Evolutionary conservation across 2,329 filamentous ascomycete genomes (phyloP), one percentile per base, ranked within the genome.

Genomic region (Phaeosphaeriaceae sp.): DNA sequence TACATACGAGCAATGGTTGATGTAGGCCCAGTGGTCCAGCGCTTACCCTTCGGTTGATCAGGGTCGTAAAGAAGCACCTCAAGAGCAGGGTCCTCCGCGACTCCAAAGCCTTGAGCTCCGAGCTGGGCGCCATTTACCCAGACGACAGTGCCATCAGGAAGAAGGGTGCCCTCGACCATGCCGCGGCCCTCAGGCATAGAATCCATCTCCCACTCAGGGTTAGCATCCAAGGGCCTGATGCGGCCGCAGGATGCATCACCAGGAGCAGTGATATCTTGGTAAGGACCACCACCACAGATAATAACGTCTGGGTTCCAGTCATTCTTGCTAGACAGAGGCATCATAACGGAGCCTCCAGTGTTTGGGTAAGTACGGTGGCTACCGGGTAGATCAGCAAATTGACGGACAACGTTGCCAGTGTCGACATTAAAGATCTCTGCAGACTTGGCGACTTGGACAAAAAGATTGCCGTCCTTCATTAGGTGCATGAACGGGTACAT

Each of bases 401-500:
- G 67, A 48, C 76, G 77, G 45, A 80, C 72, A 11, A 79, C 75
- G 3, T 65, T 66, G 48, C 79, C 79, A 36, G 70, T 70, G 29
- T 58, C 67, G 18, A 82, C 77, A 58, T 83, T 78, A 68, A 84
- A 85, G 45, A 81, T 73, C 59, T 85, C 79, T 4, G 81, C 79
- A 16, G 80, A 80, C 63, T 82, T 84, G 28, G 82, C 73, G 13
- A 77, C 76, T 62, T 84, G 83, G 48, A 86, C 73, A 61, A 84
- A 86, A 4, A 86, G 66, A 30, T 71, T 79, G 9, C 83, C 83
- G 63, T 84, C 78, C 28, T 74, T 77, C 30, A 87, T 74, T 1
- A 86, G 73, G 60, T 85, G 83, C 23, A 86, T 70, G 66, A 85
- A 85, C 3, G 83, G 83, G 61, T 85, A 86, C 82, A 84, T 84